Evolutionary conservation across 2,329 filamentous ascomycete species (phyloP).

Genomic region (Metarhizium anisopliae): DNA sequence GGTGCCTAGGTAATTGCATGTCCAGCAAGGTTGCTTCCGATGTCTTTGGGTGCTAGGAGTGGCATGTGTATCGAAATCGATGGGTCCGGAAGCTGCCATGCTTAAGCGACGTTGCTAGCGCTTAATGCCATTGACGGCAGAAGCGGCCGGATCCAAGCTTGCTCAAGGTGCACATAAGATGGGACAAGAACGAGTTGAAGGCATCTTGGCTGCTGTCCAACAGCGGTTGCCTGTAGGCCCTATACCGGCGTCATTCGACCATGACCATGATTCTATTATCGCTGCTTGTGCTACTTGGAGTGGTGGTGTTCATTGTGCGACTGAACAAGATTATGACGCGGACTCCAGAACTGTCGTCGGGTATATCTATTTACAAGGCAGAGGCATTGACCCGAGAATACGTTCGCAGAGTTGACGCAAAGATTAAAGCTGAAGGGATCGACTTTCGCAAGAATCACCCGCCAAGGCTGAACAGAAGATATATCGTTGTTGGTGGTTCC

Average conservation of each 20-base stretch:
- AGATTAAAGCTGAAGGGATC: slow-evolving; percentile 25
- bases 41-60: too few relatives aligned
- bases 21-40: too few relatives aligned
- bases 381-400: slow-evolving; percentile 25
- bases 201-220: neutral
- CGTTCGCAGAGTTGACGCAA: slow-evolving; percentile 25
- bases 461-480: slow-evolving; percentile 30
- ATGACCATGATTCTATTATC: neutral
- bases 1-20: too few relatives aligned
- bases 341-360: slow-evolving; percentile 20
- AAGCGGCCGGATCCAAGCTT: too few relatives aligned
- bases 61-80: too few relatives aligned
- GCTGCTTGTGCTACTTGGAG: slow-evolving; percentile 11
- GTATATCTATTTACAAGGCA: slow-evolving; percentile 21
- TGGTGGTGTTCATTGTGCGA: slow-evolving; percentile 17
- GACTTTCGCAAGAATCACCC: slow-evolving; percentile 30
- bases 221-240: too few relatives aligned
- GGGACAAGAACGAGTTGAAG: too few relatives aligned
- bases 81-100: neutral
- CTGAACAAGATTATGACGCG: slow-evolving; percentile 27
- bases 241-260: neutral
- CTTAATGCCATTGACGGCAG: too few relatives aligned
- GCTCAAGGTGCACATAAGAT: too few relatives aligned
- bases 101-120: neutral
- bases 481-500: slow-evolving; percentile 37